phyloP scores from a whole-genome alignment of 78 protist genomes.

The Polysphondylium violaceum region DNA sequence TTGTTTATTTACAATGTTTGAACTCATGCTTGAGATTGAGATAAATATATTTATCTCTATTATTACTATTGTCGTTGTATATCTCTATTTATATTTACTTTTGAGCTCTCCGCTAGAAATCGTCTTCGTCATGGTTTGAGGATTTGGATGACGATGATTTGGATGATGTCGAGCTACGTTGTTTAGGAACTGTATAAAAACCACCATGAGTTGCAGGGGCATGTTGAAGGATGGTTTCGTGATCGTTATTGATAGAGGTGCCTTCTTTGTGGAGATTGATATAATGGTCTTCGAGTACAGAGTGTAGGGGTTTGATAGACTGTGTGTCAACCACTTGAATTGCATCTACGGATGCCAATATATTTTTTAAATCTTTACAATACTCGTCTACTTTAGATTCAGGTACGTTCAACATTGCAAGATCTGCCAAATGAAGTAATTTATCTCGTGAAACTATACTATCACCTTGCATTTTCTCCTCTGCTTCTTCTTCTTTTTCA shows the following conservation, averaged over 20 bases:
- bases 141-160: not conserved
- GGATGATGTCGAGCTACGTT: not conserved
- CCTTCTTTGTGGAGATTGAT: not conserved
- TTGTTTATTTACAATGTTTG: too few species aligned
- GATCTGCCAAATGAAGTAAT: constrained; percentile 20
- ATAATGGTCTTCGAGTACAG: constrained; percentile 9
- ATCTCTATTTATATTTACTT: too few species aligned
- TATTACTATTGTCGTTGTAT: too few species aligned
- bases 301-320: constrained; percentile 7
- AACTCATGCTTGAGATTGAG: too few species aligned
- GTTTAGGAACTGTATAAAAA: constrained; percentile 56
- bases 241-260: not conserved
- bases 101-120: too few species aligned
- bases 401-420: constrained; percentile 21
- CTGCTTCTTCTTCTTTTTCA: too few species aligned
- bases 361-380: constrained; percentile 9
- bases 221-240: constrained; percentile 11
- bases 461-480: not conserved
- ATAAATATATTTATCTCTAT: too few species aligned
- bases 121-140: not conserved
- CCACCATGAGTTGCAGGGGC: not conserved
- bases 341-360: constrained; percentile 27
- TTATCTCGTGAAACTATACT: constrained; percentile 4
- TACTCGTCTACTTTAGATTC: constrained; percentile 7
- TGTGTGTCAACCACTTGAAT: constrained; percentile 39